These are phyloP conservation scores for Globisporangium carolinianum DNA, from an alignment of 352 stramenopile genomes.

Conservation along the genomic window DNA sequence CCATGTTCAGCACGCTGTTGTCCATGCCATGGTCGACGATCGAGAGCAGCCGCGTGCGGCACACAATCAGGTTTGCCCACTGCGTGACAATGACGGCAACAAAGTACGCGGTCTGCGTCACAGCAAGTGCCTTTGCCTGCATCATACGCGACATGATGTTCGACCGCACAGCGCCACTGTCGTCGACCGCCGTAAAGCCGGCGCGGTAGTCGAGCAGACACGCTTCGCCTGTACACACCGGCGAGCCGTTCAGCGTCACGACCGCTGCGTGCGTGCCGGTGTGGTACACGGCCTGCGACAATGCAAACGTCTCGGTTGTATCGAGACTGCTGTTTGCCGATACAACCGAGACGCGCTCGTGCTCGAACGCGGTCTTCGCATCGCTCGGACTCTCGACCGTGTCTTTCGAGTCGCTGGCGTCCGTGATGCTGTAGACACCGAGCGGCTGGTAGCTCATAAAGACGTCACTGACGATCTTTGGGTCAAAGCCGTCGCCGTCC, in stretches of 20 bases:
- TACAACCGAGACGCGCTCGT: conserved; percentile 11
- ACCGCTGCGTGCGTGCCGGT: conserved; percentile 12
- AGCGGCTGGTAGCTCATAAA: conserved; percentile 55
- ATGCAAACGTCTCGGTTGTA: conserved; percentile 14
- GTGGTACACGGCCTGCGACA: conserved; percentile 16
- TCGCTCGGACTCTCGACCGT: conserved; percentile 14
- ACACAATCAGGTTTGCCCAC: conserved; percentile 82
- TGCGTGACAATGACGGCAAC: conserved; percentile 74
- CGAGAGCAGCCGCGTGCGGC: conserved; percentile 81
- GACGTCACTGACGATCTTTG: conserved; percentile 22
- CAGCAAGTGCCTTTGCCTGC: conserved; percentile 57
- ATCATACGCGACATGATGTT: conserved; percentile 82
- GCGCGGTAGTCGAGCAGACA: conserved; percentile 35
- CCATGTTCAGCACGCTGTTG: conserved; percentile 87
- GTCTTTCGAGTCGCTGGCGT: conserved; percentile 14
- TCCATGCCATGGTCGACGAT: conserved; percentile 82
- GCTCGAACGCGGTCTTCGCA: conserved; percentile 20
- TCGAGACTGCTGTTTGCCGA: conserved; percentile 16
- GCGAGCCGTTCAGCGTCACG: conserved; percentile 9
- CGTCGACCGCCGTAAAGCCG: conserved; percentile 30
- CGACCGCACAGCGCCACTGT: conserved; percentile 14
- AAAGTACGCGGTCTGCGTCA: conserved; percentile 81
- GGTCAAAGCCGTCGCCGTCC: conserved; percentile 29
- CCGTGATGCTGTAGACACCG: conserved; percentile 39
- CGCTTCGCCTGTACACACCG: conserved; percentile 22